A percentile compares a stretch with the other conserved stretches of the same genome.
These are phyloP conservation scores for Claviceps purpurea DNA, from an alignment of 2,329 filamentous ascomycete species.

Conservation along the genomic window DNA sequence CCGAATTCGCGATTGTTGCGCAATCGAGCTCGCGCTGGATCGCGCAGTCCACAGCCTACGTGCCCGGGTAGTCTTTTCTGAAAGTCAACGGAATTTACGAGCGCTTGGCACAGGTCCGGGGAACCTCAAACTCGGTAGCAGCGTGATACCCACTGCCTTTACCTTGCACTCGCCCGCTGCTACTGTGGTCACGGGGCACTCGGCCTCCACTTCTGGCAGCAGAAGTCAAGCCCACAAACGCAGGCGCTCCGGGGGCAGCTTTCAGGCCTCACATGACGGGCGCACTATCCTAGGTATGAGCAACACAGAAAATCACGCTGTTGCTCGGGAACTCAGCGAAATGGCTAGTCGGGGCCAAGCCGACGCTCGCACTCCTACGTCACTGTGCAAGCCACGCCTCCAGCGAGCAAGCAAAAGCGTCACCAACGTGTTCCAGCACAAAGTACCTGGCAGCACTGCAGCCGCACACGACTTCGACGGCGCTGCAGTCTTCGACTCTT, in stretches of 20 bases:
- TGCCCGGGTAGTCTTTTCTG: slow-evolving; percentile 55
- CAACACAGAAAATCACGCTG: slow-evolving; percentile 30
- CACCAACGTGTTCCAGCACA: slow-evolving; percentile 17
- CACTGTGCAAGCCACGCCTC: slow-evolving; percentile 26
- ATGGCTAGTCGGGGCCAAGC: slow-evolving; percentile 21
- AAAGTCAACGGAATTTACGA: slow-evolving; percentile 48
- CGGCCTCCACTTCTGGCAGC: neutral
- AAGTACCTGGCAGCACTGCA: slow-evolving; percentile 5
- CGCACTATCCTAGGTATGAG: slow-evolving; percentile 24
- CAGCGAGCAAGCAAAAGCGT: slow-evolving; percentile 29
- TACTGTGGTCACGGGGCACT: neutral
- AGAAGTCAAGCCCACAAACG: slow-evolving; percentile 25
- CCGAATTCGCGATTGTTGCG: slow-evolving; percentile 73
- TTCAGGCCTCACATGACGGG: slow-evolving; percentile 25
- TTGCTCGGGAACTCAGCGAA: slow-evolving; percentile 30
- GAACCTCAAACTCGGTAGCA: slow-evolving; percentile 11
- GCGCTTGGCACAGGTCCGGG: slow-evolving; percentile 23
- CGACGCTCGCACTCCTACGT: slow-evolving; percentile 12
- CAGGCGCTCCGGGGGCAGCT: slow-evolving; percentile 36
- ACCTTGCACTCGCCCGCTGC: neutral
- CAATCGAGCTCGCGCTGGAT: slow-evolving; percentile 77
- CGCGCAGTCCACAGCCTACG: slow-evolving; percentile 56
- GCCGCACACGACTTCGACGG: slow-evolving; percentile 7
- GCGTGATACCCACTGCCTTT: slow-evolving; percentile 4
- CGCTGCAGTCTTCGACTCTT: slow-evolving; percentile 22